Evolutionary conservation across 768 basidiomycete species (phyloP).

Genomic region (Chalciporus sphaerocephalus): DNA sequence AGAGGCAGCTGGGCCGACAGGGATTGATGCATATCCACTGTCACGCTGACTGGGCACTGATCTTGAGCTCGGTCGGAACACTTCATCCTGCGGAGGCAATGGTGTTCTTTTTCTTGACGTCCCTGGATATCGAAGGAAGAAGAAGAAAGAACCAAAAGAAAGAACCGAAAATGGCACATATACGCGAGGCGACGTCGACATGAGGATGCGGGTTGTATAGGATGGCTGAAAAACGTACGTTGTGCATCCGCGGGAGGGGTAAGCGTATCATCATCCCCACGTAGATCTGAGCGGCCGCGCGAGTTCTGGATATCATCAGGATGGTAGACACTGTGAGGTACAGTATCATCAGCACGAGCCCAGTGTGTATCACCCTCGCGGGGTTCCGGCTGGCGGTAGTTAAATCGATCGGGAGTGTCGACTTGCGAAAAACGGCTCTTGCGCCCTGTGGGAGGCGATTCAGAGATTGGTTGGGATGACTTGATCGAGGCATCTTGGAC

Average conservation of each 20-base stretch:
- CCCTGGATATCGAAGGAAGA: constrained; percentile 21
- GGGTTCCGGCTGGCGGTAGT: constrained; percentile 10
- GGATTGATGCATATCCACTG: constrained; percentile 6
- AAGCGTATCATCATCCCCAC: constrained; percentile 18
- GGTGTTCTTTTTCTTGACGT: constrained; percentile 34
- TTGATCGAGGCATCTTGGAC: constrained; percentile 13
- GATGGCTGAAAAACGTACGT: constrained; percentile 36
- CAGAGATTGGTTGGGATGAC: constrained; percentile 11
- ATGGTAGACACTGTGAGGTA: constrained; percentile 8
- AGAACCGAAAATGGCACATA: constrained; percentile 19
- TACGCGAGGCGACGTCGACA: constrained; percentile 23
- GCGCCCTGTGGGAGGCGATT: constrained; percentile 7
- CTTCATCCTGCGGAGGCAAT: constrained; percentile 34
- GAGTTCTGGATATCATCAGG: constrained; percentile 19
- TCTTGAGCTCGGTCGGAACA: constrained; percentile 25
- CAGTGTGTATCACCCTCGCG: constrained; percentile 18
- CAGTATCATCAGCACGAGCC: constrained; percentile 17
- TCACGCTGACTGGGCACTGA: constrained; percentile 9
- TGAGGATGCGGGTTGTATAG: constrained; percentile 26
- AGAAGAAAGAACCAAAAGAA: constrained; percentile 18
- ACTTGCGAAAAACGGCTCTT: constrained; percentile 25
- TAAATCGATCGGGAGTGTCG: constrained; percentile 10
- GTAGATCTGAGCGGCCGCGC: constrained; percentile 16
- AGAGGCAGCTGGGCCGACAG: constrained; percentile 2
- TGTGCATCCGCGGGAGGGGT: constrained; percentile 28